These are phyloP conservation scores for Neopestalotiopsis sp. DNA, from an alignment of 2,329 filamentous ascomycete genomes.

Conservation along the genomic window DNA sequence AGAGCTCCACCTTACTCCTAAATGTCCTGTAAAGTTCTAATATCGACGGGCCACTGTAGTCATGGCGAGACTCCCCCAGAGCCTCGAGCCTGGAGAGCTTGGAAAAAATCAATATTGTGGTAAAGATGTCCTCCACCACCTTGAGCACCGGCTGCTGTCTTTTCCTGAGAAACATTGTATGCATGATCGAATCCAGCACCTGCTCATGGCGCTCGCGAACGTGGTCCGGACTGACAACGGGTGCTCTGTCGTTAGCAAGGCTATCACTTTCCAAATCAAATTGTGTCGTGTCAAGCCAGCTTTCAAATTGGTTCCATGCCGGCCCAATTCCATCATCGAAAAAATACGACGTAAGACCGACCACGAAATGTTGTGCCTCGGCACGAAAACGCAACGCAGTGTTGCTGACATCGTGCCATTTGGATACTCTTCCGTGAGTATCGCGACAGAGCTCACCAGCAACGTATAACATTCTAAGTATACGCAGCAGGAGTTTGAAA, in stretches of 20 bases:
- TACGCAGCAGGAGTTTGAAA: constrained; percentile 79
- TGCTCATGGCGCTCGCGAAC: constrained; percentile 74
- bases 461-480: constrained; percentile 80
- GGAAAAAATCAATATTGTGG: constrained; percentile 74
- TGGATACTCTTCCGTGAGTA: constrained; percentile 47
- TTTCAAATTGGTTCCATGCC: constrained; percentile 75
- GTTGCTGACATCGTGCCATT: constrained; percentile 44
- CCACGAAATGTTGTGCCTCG: constrained; percentile 82
- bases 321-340: constrained; percentile 77
- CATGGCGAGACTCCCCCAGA: constrained; percentile 38
- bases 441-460: constrained; percentile 69
- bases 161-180: constrained; percentile 74
- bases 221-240: constrained; percentile 64
- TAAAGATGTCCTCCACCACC: constrained; percentile 79
- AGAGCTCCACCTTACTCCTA: constrained; percentile 74
- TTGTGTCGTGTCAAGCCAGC: constrained; percentile 69
- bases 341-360: constrained; percentile 75
- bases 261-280: constrained; percentile 54
- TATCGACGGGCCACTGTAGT: constrained; percentile 33
- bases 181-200: constrained; percentile 77
- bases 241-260: constrained; percentile 22
- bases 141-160: constrained; percentile 75
- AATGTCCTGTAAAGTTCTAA: constrained; percentile 67
- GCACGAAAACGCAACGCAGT: constrained; percentile 67
- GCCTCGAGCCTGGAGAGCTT: constrained; percentile 50